These are phyloP conservation scores for Fusarium euwallaceae DNA, from an alignment of 2,329 filamentous ascomycete species.

Conservation along the genomic window DNA sequence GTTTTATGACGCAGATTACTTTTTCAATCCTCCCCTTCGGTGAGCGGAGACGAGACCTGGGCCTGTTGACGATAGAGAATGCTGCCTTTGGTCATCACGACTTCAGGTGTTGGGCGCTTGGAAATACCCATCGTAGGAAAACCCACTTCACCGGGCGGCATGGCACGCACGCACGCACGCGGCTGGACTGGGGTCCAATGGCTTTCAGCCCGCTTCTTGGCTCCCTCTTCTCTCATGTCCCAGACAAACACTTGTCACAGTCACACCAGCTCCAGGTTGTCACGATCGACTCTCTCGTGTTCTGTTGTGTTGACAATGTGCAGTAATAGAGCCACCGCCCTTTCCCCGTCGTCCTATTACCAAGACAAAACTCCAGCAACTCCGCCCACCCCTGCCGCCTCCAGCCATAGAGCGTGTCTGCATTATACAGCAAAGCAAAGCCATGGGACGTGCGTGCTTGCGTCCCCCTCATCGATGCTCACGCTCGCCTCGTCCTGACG, in stretches of 20 bases:
- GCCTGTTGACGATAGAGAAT: neutral
- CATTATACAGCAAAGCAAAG: constrained; percentile 7
- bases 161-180: neutral
- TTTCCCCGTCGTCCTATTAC: constrained; percentile 23
- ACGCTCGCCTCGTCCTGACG: constrained; percentile 53
- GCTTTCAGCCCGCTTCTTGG: constrained; percentile 3
- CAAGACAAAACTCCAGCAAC: constrained; percentile 27
- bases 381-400: constrained; percentile 20
- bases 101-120: neutral
- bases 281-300: neutral
- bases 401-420: constrained; percentile 25
- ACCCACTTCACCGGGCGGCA: neutral
- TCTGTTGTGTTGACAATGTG: neutral
- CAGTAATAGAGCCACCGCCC: constrained; percentile 5
- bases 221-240: neutral
- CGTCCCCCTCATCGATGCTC: constrained; percentile 11
- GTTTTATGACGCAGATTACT: constrained; percentile 11
- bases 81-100: constrained; percentile 4
- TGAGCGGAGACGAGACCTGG: constrained; percentile 7
- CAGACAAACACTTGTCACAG: neutral
- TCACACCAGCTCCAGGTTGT: constrained; percentile 10
- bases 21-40: constrained; percentile 2
- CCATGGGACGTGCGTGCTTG: neutral
- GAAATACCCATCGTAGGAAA: constrained; percentile 19
- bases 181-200: neutral